Base-by-base conservation (phyloP, 169 alveolate species). In the Cryptosporidium sp. region DNA sequence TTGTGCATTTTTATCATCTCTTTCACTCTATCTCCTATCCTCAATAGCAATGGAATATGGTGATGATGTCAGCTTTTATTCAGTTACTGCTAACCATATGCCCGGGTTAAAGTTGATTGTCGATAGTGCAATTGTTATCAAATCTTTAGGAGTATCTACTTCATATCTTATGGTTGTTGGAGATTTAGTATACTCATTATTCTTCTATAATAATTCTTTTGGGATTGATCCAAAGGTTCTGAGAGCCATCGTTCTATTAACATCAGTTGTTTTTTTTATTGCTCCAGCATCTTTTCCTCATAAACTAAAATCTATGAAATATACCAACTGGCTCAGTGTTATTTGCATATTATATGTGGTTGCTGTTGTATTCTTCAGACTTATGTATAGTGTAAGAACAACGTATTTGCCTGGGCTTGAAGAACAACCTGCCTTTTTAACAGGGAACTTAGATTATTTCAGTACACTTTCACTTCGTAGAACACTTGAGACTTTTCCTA, bases 211-310 rank as follows among this genome's bases (percentile, higher is more conserved):
- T 39, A 62, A 62, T 45, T 65, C 89, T 8, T 65, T 21, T 35
- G 89, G 89, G 14, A 80, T 80, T 16, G 68, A 80, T 29, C 89
- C 89, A n/a, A 80, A 80, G 35, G 35, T 80, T 26, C 21, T 80
- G 18, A 80, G 89, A 80, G 89, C 89, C 6, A 80, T 80, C 62
- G 73, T 80, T 33, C 68, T 80, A 3, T 42, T 80, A 39, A 80
- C 89, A 61, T 60, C 89, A 0, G 89, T 80, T 23, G 29, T 80
- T 4, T 80, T 80, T 48, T 80, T 80, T 51, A 80, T 80, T 3
- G 89, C 89, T 10, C 80, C 92, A 8, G 86, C 92, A 10, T 85
- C 92, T 26, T 70, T 85, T 33, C 92, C 92, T 18, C 85, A 85
- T 35, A 60, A 75, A 44, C 65, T 85, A 3, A 71, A 67, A 39